These are phyloP conservation scores for Verruconis gallopava DNA, from an alignment of 2,329 filamentous ascomycete genomes.

Conservation along the genomic window DNA sequence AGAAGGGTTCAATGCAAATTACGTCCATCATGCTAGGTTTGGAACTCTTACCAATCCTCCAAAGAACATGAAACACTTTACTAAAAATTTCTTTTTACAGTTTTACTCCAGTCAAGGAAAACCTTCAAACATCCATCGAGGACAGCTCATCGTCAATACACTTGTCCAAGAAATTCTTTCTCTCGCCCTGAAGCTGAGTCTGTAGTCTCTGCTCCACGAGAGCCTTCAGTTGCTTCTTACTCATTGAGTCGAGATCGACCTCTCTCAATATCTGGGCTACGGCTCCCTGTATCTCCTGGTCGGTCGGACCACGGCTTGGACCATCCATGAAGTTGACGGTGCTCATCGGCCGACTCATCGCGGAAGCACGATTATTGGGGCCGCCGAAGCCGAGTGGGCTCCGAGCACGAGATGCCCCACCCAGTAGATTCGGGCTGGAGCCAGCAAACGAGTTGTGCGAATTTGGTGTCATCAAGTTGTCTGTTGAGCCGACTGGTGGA, in stretches of 20 bases:
- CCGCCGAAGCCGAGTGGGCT: not conserved
- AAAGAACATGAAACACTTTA: too few relatives aligned
- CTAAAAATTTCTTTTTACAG: too few relatives aligned
- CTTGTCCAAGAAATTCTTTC: constrained; percentile 76
- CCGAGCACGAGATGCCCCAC: not conserved
- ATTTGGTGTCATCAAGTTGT: constrained; percentile 20
- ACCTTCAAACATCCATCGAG: too few relatives aligned
- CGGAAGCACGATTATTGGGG: constrained; percentile 14
- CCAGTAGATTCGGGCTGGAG: constrained; percentile 28
- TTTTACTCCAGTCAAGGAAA: too few relatives aligned
- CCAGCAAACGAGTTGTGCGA: constrained; percentile 30
- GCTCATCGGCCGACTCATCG: constrained; percentile 41
- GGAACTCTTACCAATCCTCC: too few relatives aligned
- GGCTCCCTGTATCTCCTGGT: constrained; percentile 67
- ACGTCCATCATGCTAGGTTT: too few relatives aligned
- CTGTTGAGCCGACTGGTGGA: not conserved
- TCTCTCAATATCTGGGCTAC: constrained; percentile 73
- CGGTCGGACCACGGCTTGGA: constrained; percentile 52
- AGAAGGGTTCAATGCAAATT: too few relatives aligned
- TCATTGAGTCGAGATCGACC: constrained; percentile 91
- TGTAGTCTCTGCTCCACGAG: constrained; percentile 89
- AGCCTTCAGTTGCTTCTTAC: constrained; percentile 82
- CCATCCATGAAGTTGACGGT: constrained; percentile 42
- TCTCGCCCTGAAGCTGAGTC: constrained; percentile 74
- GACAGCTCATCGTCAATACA: constrained; percentile 90